Conservation (phyloP, 257 asterid species). For the Nicotiana obtusifolia region DNA sequence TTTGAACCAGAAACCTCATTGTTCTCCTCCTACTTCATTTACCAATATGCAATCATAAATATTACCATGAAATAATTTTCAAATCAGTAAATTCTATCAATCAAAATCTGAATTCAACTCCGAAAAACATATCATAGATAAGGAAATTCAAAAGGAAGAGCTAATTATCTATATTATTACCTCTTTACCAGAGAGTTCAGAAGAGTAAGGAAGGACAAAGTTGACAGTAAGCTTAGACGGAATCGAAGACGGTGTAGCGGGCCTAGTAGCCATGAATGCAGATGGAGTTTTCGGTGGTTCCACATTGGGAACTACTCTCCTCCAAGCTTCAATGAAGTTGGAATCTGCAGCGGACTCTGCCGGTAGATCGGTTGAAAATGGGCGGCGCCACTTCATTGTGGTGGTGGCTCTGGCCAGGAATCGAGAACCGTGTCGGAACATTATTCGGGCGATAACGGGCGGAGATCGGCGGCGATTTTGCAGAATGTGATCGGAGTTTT, state of each 20-base stretch:
- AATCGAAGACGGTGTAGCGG: constrained; percentile 59
- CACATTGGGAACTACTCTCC: constrained; percentile 43
- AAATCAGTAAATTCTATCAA: not conserved
- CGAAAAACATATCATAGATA: not conserved
- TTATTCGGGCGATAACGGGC: not conserved
- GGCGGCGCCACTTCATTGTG: constrained; percentile 57
- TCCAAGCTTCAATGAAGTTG: constrained; percentile 59
- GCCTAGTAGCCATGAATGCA: constrained; percentile 61
- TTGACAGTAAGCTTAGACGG: constrained; percentile 85
- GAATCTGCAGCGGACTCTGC: constrained; percentile 45
- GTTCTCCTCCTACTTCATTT: not conserved
- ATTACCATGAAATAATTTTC: not conserved
- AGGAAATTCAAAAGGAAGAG: not conserved
- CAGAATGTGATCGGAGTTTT: not conserved
- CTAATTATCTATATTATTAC: constrained; percentile 17
- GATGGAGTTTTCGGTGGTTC: constrained; percentile 79
- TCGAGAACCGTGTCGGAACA: constrained; percentile 58
- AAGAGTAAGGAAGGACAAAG: constrained; percentile 74
- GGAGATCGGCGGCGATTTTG: constrained; percentile 20
- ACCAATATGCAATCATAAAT: not conserved
- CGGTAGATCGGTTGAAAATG: constrained; percentile 49
- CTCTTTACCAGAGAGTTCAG: constrained; percentile 56
- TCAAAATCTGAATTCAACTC: not conserved
- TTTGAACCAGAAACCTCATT: too few relatives aligned
- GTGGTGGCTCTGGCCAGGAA: constrained; percentile 32